These are phyloP conservation scores for Aspergillus versicolor DNA, from an alignment of 2,329 filamentous ascomycete genomes.

Conservation along the genomic window DNA sequence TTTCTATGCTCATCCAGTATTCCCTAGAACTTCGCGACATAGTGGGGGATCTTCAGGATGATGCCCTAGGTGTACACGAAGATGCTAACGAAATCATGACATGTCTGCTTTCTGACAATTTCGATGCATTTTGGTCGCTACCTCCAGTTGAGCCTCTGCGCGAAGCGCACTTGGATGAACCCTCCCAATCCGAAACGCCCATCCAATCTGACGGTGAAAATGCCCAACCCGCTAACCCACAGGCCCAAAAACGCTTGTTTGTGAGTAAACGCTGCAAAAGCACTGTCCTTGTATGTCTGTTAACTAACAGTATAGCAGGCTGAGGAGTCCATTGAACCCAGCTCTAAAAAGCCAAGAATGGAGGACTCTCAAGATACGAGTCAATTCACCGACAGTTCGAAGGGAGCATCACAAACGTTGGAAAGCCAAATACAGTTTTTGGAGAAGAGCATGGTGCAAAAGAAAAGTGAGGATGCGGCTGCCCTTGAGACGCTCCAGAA, in stretches of 20 bases:
- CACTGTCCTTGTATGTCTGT: neutral
- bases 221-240: neutral
- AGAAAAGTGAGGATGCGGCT: constrained; percentile 30
- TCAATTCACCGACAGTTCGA: constrained; percentile 37
- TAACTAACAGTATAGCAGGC: constrained; percentile 27
- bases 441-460: constrained; percentile 31
- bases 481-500: constrained; percentile 33
- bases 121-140: constrained; percentile 38
- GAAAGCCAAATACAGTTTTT: constrained; percentile 27
- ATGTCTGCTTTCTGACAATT: constrained; percentile 36
- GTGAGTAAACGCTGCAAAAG: constrained; percentile 22
- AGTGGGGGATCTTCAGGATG: constrained; percentile 43
- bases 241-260: constrained; percentile 31
- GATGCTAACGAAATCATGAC: constrained; percentile 39
- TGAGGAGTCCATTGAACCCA: constrained; percentile 29
- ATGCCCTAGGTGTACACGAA: constrained; percentile 41
- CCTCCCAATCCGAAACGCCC: constrained; percentile 10
- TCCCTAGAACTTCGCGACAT: constrained; percentile 32
- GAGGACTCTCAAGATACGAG: constrained; percentile 36
- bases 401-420: constrained; percentile 31
- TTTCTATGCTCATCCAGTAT: constrained; percentile 36
- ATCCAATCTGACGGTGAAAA: neutral
- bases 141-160: constrained; percentile 38
- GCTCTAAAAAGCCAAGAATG: constrained; percentile 40
- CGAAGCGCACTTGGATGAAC: constrained; percentile 29